phyloP scores from a whole-genome alignment of 805 yeast genomes.

The Yarrowia divulgata region DNA sequence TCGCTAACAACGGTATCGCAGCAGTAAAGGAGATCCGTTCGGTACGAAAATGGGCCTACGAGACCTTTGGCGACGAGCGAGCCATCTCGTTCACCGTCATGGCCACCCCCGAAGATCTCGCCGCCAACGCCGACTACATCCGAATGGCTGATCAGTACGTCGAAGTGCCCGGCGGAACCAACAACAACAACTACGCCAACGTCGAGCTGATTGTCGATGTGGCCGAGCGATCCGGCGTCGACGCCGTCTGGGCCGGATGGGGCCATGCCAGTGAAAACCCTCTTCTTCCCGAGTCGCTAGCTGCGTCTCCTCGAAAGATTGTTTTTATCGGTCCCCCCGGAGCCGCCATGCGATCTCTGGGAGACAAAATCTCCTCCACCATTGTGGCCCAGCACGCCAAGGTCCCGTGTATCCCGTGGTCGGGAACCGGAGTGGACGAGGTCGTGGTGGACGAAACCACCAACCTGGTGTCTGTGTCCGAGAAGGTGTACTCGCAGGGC shows the following conservation, averaged over 20 bases:
- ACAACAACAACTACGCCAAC: slow-evolving; percentile 97
- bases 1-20: slow-evolving; percentile 98
- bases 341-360: slow-evolving; percentile 98
- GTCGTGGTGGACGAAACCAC: slow-evolving; percentile 73
- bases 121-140: slow-evolving; percentile 95
- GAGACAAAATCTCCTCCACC: slow-evolving; percentile 97
- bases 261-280: slow-evolving; percentile 99
- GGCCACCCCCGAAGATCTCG: slow-evolving; percentile 99
- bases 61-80: slow-evolving; percentile 95
- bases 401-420: slow-evolving; percentile 99
- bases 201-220: slow-evolving; percentile 96
- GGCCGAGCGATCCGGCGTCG: slow-evolving; percentile 95
- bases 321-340: slow-evolving; percentile 99
- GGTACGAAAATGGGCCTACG: slow-evolving; percentile 98
- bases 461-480: slow-evolving; percentile 87
- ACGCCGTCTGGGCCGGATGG: slow-evolving; percentile 99
- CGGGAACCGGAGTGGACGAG: slow-evolving; percentile 94
- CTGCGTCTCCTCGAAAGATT: slow-evolving; percentile 88
- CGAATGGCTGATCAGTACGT: slow-evolving; percentile 99
- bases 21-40: slow-evolving; percentile 98
- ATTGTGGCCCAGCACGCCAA: slow-evolving; percentile 98
- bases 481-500: slow-evolving; percentile 83
- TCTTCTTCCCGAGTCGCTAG: slow-evolving; percentile 86
- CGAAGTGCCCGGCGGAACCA: slow-evolving; percentile 99
- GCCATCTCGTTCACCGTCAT: slow-evolving; percentile 94